Percentiles rank a stretch among this genome's conserved stretches.
These are phyloP conservation scores for Blumeria graminis DNA, from an alignment of 2,329 filamentous ascomycete species.

Conservation along the genomic window DNA sequence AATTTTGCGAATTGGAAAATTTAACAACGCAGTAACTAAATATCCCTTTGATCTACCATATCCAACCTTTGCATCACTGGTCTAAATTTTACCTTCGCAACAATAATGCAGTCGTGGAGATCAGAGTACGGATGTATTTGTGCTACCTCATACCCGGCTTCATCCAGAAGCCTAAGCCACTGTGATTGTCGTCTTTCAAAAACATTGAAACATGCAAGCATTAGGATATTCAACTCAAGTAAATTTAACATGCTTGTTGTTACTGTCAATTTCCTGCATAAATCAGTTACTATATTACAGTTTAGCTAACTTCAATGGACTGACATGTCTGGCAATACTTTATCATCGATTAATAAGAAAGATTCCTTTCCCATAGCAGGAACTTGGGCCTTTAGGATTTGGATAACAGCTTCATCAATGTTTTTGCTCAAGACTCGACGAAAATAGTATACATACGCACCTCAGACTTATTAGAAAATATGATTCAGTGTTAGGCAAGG, in stretches of 20 bases:
- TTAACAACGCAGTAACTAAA: not conserved
- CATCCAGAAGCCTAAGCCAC: not conserved
- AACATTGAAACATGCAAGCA: not conserved
- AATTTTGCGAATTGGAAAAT: no score
- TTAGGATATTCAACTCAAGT: not conserved
- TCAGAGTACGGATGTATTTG: not conserved
- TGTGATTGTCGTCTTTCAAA: not conserved
- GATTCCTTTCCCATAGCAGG: not conserved
- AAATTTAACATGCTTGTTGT: not conserved
- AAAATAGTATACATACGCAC: not conserved
- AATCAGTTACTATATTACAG: not conserved
- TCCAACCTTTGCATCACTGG: not conserved
- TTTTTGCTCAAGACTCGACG: not conserved
- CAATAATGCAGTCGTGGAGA: not conserved
- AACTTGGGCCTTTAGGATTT: not conserved
- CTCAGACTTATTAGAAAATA: not conserved
- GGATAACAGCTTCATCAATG: not conserved
- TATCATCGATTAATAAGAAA: not conserved
- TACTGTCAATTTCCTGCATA: not conserved
- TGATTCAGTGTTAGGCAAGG: not conserved
- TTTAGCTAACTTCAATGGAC: not conserved
- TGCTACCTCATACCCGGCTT: not conserved
- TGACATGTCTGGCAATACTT: not conserved
- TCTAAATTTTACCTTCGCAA: not conserved
- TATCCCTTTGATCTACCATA: not conserved